phyloP scores from a whole-genome alignment of 1,284 basidiomycete genomes.

The Cutaneotrichosporon sp. region DNA sequence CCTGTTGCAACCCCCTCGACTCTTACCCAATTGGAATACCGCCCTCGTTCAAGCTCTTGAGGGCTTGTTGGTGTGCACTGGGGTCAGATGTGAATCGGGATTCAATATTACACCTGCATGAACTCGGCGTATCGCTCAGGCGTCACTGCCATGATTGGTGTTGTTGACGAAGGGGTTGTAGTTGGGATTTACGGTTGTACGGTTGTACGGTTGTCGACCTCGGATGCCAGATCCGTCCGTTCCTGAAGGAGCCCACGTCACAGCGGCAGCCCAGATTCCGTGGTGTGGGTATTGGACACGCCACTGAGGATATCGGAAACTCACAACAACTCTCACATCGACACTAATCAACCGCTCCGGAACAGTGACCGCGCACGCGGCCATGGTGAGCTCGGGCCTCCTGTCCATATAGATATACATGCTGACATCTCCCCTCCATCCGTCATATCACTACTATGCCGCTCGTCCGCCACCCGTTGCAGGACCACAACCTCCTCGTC shows the following conservation, averaged over 20 bases:
- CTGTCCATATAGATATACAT: neutral
- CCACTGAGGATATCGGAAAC: too few species aligned
- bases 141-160: constrained; percentile 13
- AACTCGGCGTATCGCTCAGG: constrained; percentile 24
- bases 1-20: neutral
- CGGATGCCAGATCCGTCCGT: too few species aligned
- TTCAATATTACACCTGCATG: constrained; percentile 24
- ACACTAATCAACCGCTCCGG: neutral
- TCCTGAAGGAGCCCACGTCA: too few species aligned
- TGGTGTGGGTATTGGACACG: too few species aligned
- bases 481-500: constrained; percentile 48
- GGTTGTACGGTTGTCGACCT: too few species aligned
- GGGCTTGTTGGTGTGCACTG: constrained; percentile 31
- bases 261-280: too few species aligned
- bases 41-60: constrained; percentile 26
- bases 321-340: too few species aligned
- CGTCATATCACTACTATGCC: neutral
- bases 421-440: neutral
- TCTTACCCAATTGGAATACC: constrained; percentile 40
- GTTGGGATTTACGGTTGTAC: neutral
- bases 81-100: neutral
- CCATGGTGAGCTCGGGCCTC: constrained; percentile 1
- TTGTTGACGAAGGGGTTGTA: constrained; percentile 15
- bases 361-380: neutral
- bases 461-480: too few species aligned